Evolutionary conservation across 2,329 filamentous ascomycete genomes (phyloP).

Genomic region (Epichloe uncinata): DNA sequence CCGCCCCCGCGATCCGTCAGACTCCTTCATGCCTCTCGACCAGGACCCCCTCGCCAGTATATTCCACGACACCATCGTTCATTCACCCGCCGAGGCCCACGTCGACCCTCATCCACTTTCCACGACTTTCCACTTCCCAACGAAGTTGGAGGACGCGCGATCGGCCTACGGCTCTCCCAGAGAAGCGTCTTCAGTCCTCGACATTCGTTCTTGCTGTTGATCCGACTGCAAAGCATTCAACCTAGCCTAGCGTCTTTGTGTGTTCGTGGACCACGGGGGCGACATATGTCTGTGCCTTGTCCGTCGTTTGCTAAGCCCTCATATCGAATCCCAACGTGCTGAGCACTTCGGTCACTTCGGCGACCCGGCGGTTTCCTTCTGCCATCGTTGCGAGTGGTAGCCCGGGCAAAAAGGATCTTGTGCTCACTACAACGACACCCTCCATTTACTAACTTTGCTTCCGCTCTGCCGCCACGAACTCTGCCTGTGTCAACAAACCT

Average conservation of each 20-base stretch:
- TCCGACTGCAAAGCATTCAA: neutral
- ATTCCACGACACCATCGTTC: conserved; percentile 2
- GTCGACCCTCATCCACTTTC: neutral
- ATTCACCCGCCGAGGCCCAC: conserved; percentile 3
- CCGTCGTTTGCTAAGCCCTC: neutral
- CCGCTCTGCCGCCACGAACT: neutral
- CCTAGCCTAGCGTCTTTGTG: neutral
- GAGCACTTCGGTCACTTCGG: neutral
- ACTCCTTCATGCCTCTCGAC: conserved; percentile 4
- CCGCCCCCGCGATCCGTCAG: neutral
- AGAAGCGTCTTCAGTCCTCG: neutral
- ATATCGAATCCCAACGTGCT: neutral
- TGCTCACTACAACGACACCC: neutral
- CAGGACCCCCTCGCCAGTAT: neutral
- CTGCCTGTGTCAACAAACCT: neutral
- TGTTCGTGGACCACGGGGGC: neutral
- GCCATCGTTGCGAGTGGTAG: neutral
- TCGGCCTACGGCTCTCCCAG: neutral
- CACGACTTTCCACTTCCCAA: conserved; percentile 6
- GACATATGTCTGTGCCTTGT: neutral
- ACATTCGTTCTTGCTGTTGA: neutral
- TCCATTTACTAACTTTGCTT: neutral
- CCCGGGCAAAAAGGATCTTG: neutral
- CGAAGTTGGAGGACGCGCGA: neutral
- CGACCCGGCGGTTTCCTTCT: neutral